Base-by-base conservation (phyloP, 106 monocot genomes). In the Dioscorea dumetorum region DNA sequence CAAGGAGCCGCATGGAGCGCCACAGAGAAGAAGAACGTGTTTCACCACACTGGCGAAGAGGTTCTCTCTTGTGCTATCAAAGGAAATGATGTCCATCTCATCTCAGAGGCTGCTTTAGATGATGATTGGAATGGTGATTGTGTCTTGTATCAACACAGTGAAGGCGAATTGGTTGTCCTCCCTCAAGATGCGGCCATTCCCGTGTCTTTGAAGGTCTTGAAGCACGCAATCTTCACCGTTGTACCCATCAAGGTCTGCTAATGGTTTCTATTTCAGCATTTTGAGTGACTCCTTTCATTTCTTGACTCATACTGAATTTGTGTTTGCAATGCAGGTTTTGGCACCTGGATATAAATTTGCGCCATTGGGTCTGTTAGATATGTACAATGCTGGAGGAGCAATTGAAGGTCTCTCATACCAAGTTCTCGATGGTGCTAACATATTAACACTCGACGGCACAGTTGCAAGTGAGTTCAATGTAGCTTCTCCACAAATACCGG, bases 381-480 rank as follows among this genome's bases (percentile, higher is more conserved):
- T 95, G 95, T 95, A 64, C 84, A 95, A 95, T 74, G 77, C 79
- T 12, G 95, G 95, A 31, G 95, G 80, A 22, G 95, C 95, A 10
- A 70, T 95, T 15, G 80, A 91, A 67, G 80, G 78, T 28, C 76
- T 95, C 51, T 64, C 76, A 7, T 95, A 95, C 80, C 74, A 94
- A 19, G 24, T 57, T 34, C 60, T 74, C 6, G 63, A 32, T 22
- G 67, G 73, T 13, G 67, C 33, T 17, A 56, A 35, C 5, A 23
- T 56, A 57, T 5, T 56, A 15, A 71, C 70, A 22, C 5, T 52
- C 1, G 71, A 74, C 49, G 71, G 72, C 13, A 24, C 60, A 14
- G 18, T 58, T 49, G 21, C 18, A 32, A 28, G 10, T 59, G 69
- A 69, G 33, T 4, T 23, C 22, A 67, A 41, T 33, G 68, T 17